A percentile compares a stretch with the other conserved stretches of the same genome.
phyloP scores from a whole-genome alignment of 2,329 filamentous ascomycete genomes.

The Pseudomassariella vexata region DNA sequence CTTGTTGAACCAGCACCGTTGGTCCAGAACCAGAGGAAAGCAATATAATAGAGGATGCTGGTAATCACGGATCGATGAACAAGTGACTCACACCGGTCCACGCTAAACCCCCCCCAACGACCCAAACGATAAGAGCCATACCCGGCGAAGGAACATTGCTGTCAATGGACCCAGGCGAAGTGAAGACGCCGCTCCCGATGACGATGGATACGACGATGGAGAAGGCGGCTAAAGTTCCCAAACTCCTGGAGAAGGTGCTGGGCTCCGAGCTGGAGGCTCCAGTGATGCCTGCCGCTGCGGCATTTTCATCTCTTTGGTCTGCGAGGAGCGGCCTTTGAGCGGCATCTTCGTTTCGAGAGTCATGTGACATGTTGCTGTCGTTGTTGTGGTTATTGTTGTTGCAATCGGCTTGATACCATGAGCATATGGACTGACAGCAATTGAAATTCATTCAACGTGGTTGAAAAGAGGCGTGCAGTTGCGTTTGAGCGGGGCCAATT shows the following conservation, averaged over 20 bases:
- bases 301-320: not conserved
- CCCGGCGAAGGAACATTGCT: conserved; percentile 58
- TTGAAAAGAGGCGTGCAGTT: no score
- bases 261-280: conserved; percentile 6
- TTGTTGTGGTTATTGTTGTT: no score
- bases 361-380: no score
- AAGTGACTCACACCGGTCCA: conserved; percentile 63
- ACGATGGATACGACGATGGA: conserved; percentile 58
- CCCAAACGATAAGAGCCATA: conserved; percentile 52
- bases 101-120: conserved; percentile 54
- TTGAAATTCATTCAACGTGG: no score
- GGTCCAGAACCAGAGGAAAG: no score
- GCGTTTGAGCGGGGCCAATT: no score
- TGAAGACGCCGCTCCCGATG: conserved; percentile 61
- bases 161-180: conserved; percentile 57
- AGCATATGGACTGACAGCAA: no score
- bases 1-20: no score
- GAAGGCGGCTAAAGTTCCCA: conserved; percentile 33
- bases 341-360: no score
- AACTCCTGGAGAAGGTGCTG: conserved; percentile 23
- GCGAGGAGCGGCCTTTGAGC: no score
- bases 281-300: conserved; percentile 48
- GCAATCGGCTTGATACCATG: no score
- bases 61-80: not conserved
- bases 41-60: not conserved